Percentiles rank a stretch among this genome's conserved stretches.
Evolutionary conservation across 768 basidiomycete species (phyloP).

Genomic region (Auriculariales sp.): DNA sequence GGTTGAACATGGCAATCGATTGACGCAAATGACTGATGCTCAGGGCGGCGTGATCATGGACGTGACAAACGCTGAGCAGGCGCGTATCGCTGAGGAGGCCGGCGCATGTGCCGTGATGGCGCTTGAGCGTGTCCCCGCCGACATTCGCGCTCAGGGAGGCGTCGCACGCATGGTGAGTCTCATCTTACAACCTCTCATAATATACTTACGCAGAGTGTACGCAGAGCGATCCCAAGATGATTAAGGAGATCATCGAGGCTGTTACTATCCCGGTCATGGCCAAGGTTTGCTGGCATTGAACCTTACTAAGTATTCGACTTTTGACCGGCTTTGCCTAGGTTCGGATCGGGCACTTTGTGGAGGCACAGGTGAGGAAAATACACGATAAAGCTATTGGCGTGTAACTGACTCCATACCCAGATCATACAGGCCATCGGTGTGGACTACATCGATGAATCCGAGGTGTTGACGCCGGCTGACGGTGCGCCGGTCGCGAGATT

Average conservation of each 20-base stretch:
- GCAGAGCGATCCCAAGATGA: slow-evolving; percentile 88
- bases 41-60: slow-evolving; percentile 93
- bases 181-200: background rate
- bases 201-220: background rate
- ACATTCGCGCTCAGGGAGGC: slow-evolving; percentile 83
- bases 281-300: slow-evolving; percentile 9
- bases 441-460: slow-evolving; percentile 93
- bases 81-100: slow-evolving; percentile 92
- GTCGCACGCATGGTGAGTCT: slow-evolving; percentile 83
- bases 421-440: slow-evolving; percentile 89
- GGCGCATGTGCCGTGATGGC: slow-evolving; percentile 99
- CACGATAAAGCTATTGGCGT: background rate
- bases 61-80: slow-evolving; percentile 73
- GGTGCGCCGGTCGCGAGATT: slow-evolving; percentile 6
- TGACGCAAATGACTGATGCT: slow-evolving; percentile 5
- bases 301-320: background rate
- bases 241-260: slow-evolving; percentile 87
- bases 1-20: slow-evolving; percentile 6
- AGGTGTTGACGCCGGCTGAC: slow-evolving; percentile 36
- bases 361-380: slow-evolving; percentile 56
- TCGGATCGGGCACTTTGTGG: slow-evolving; percentile 94
- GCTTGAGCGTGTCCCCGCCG: slow-evolving; percentile 86
- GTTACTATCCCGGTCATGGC: slow-evolving; percentile 72
- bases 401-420: slow-evolving; percentile 21
- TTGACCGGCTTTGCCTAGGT: slow-evolving; percentile 82